Evolutionary conservation across 306 rosid genomes (phyloP), one percentile per base, ranked within the genome.

Genomic region (Cucurbita maxima): DNA sequence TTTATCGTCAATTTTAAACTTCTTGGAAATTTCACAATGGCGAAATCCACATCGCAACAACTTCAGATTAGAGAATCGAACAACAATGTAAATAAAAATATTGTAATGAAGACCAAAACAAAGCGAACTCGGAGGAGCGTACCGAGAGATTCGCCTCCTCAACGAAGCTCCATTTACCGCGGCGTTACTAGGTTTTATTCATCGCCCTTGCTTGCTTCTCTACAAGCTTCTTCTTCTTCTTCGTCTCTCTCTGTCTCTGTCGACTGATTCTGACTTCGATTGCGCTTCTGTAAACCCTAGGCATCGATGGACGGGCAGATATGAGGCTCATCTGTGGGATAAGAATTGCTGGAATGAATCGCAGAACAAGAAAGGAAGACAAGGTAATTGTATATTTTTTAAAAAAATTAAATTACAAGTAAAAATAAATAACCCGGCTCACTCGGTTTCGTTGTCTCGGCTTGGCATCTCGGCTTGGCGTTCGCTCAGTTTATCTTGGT

Each of bases 311-410:
- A 91, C 97, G 4, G 96, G 97, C 15, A 83, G 97, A 37, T 91
- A 85, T 16, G 97, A 91, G 57, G 97, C 97, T 84, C 97, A 91
- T 79, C 81, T 88, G 83, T 91, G 97, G 97, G 97, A 91, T 60
- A 91, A 86, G 83, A 87, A 86, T 83, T 85, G 92, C 76, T 88
- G 96, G 96, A 91, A 91, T 81, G 87, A 88, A 76, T 85, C 92
- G 12, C 92, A 91, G 70, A 91, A 76, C 83, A 91, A 91, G 76
- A 91, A 91, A 83, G 97, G 96, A 63, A 86, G 92, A 82, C 96
- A 91, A 86, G 96, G 97, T 88, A 60, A 3, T 41, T 41, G 7
- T 6, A 6, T 41, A 41, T 41, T 41, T 41, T 41, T 7, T 1
- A 7, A 41, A 41, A 7, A 41, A 41, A 41, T 30, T 30, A 30